Conservation (phyloP, 2,329 filamentous ascomycete species). For the Hypoxylon rubiginosum region DNA sequence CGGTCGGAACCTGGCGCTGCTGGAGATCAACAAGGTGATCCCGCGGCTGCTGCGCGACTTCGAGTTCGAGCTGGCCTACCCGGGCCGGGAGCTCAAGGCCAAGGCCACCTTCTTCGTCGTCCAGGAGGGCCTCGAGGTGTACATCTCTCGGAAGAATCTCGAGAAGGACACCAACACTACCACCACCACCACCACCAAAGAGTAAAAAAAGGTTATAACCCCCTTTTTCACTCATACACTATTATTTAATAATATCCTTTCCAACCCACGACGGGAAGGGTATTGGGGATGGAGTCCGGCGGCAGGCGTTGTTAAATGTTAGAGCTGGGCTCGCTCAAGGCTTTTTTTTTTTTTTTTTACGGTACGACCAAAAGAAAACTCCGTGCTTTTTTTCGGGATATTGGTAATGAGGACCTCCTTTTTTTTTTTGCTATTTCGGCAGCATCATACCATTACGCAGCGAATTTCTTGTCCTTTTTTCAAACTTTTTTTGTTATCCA, state of each 20-base stretch:
- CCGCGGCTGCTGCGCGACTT: slow-evolving; percentile 68
- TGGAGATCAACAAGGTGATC: slow-evolving; percentile 72
- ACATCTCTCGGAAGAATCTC: slow-evolving; percentile 54
- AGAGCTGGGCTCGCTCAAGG: slow-evolving; percentile 8
- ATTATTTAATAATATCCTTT: not conserved
- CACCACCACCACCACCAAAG: not conserved
- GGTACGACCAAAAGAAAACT: not conserved
- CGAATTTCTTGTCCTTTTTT: slow-evolving; percentile 4
- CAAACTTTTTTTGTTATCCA: too few relatives aligned
- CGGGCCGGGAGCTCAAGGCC: slow-evolving; percentile 63
- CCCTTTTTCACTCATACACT: not conserved
- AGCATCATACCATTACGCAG: slow-evolving; percentile 35
- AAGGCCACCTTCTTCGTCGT: slow-evolving; percentile 72
- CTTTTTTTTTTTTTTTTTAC: too few relatives aligned
- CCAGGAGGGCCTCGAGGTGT: slow-evolving; percentile 68
- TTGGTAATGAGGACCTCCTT: slow-evolving; percentile 6
- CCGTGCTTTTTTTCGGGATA: not conserved
- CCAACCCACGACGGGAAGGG: not conserved
- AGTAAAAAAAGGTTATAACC: too few relatives aligned
- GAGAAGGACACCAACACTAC: slow-evolving; percentile 21
- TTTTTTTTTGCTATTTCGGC: slow-evolving; percentile 5
- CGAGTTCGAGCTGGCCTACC: slow-evolving; percentile 65
- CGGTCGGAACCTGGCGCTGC: slow-evolving; percentile 66
- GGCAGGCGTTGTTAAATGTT: slow-evolving; percentile 4
- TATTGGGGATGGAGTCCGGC: slow-evolving; percentile 10